phyloP scores from a whole-genome alignment of 768 basidiomycete genomes.

The Pisolithus tinctorius region DNA sequence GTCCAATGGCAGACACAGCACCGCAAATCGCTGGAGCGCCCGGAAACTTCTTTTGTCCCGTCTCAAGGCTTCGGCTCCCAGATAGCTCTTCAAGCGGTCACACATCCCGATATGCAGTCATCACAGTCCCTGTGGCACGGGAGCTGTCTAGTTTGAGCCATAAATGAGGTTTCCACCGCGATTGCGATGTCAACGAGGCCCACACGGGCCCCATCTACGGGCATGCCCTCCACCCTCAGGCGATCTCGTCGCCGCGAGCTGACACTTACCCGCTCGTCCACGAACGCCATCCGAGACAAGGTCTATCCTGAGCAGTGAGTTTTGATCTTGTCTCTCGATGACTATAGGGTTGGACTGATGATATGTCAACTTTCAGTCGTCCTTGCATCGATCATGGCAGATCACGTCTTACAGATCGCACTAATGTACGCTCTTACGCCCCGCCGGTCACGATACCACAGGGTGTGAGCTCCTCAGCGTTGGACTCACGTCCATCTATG shows the following conservation, averaged over 20 bases:
- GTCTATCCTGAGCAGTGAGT: constrained; percentile 28
- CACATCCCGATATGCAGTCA: constrained; percentile 5
- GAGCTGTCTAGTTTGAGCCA: constrained; percentile 14
- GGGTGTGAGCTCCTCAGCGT: constrained; percentile 8
- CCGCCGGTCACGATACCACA: constrained; percentile 12
- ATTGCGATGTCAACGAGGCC: constrained; percentile 12
- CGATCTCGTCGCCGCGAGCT: constrained; percentile 42
- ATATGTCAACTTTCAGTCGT: constrained; percentile 1
- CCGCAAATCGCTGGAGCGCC: background rate
- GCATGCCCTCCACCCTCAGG: constrained; percentile 38
- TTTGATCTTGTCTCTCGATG: background rate
- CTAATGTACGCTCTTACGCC: constrained; percentile 12
- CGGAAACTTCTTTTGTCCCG: constrained; percentile 3
- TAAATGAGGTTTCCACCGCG: constrained; percentile 20
- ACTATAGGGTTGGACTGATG: too few species aligned
- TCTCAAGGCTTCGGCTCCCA: background rate
- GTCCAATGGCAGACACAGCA: constrained; percentile 7
- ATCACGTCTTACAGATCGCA: constrained; percentile 14
- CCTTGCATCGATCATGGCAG: constrained; percentile 16
- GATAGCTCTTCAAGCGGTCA: background rate
- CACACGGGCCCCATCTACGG: constrained; percentile 10
- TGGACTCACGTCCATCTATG: constrained; percentile 23
- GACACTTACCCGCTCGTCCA: constrained; percentile 45
- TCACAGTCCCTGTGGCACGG: constrained; percentile 25
- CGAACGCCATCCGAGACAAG: constrained; percentile 39